Evolutionary conservation across 495 filamentous ascomycete genomes (phyloP), one percentile per base, ranked within the genome.

Genomic region (Neurospora hispaniola): DNA sequence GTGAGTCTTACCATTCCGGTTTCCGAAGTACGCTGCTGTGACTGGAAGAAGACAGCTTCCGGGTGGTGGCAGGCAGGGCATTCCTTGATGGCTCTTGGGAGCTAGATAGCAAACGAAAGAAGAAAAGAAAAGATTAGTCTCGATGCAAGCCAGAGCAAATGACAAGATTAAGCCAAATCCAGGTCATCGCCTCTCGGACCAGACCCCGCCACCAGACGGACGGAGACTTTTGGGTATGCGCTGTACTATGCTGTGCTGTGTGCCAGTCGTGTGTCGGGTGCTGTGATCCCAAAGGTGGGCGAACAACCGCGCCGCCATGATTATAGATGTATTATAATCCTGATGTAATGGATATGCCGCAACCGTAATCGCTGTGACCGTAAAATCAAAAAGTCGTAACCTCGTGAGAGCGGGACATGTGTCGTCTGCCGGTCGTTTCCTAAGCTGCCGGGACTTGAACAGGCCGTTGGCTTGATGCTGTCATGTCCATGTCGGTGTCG

Each of bases 11-110:
- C 96, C 96, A 99, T 99, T 82, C 96, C 96, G 10, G 96, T 99
- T 81, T 98, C 94, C 16, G 94, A 92, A 70, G 91, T 96, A 78
- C 96, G 90, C 84, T 98, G 94, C 80, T 98, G 96, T 48, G 94
- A 97, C 84, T 99, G 96, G 86, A 98, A 99, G 82, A 96, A 99
- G 62, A 99, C 96, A 2, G 93, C 92, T 81, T 98, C 93, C 70
- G 87, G 88, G 79, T 96, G 91, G 59, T 88, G 85, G 85, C 96
- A 99, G 72, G 86, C 86, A 16, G 94, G 93, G 82, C 96, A 99
- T 70, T 85, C 84, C 80, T 91, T 92, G 76, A 92, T 90, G 73
- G 92, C 90, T 72, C 95, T 89, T 41, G 95, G 95, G 79, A 98
- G 90, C 93, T 97, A 88, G 72, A 66, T 18, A 84, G 73, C 68